Percentiles rank a stretch among this genome's conserved stretches.
Conservation (phyloP, 2,329 filamentous ascomycete species). For the Paraphoma chrysanthemicola region DNA sequence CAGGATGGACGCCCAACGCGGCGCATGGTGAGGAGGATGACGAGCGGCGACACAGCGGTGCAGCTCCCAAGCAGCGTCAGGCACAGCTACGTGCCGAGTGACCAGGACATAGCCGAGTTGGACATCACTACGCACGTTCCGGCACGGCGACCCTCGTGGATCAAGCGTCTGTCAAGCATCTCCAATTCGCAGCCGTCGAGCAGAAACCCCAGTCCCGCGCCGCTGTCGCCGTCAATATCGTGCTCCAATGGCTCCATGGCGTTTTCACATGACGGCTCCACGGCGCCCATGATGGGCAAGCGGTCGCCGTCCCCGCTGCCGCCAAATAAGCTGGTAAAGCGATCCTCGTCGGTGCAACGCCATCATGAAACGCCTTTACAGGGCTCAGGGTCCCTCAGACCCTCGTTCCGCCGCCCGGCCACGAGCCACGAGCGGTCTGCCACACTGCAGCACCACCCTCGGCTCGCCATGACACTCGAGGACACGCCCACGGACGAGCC, state of each 20-base stretch:
- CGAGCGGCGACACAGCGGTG: conserved; percentile 32
- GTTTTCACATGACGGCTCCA: conserved; percentile 61
- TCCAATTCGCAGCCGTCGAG: conserved; percentile 71
- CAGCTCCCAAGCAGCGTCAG: conserved; percentile 24
- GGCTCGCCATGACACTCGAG: conserved; percentile 37
- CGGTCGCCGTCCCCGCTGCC: conserved; percentile 52
- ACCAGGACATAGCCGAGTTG: conserved; percentile 32
- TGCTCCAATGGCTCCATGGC: conserved; percentile 66
- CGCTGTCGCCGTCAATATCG: conserved; percentile 69
- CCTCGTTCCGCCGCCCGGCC: conserved; percentile 73
- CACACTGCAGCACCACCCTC: conserved; percentile 65
- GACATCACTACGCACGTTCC: conserved; percentile 37
- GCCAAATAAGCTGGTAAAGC: conserved; percentile 81
- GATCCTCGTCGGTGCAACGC: conserved; percentile 65
- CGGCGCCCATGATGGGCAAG: conserved; percentile 66
- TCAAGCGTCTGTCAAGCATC: conserved; percentile 72
- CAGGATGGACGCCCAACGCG: conserved; percentile 40
- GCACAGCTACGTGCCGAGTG: conserved; percentile 28
- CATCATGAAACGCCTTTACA: conserved; percentile 54
- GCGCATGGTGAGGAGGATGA: conserved; percentile 44
- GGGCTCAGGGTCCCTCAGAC: conserved; percentile 66
- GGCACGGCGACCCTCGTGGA: conserved; percentile 67
- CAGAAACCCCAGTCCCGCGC: conserved; percentile 68
- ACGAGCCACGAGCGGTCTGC: conserved; percentile 81
- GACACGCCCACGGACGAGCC: conserved; percentile 27